Evolutionary conservation across 2,329 filamentous ascomycete species (phyloP).

Genomic region (Escovopsis sp.): DNA sequence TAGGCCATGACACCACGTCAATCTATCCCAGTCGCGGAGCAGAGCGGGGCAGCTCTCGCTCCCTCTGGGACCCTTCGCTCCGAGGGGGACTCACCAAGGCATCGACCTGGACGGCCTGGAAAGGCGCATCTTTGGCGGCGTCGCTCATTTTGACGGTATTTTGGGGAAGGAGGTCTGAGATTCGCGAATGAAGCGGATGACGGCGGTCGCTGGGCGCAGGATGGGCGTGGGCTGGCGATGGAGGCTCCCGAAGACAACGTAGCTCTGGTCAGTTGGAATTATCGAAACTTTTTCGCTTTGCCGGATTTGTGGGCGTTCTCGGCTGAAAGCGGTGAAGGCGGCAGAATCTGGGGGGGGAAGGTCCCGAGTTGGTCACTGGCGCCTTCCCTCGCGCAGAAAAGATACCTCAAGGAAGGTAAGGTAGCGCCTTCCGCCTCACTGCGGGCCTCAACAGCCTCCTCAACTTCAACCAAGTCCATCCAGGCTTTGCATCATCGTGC

Average conservation of each 20-base stretch:
- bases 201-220: constrained; percentile 3
- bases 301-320: constrained; percentile 31
- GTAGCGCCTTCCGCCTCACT: too few species aligned
- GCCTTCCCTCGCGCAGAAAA: too few species aligned
- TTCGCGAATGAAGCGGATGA: not conserved
- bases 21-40: constrained; percentile 10
- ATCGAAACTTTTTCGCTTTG: constrained; percentile 26
- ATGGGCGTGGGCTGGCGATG: constrained; percentile 7
- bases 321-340: constrained; percentile 23
- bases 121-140: constrained; percentile 48
- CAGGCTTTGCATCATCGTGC: too few species aligned
- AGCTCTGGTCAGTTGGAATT: constrained; percentile 15
- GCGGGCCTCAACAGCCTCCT: too few species aligned
- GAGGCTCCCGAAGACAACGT: constrained; percentile 11
- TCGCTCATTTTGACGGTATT: constrained; percentile 38
- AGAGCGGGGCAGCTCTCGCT: constrained; percentile 18
- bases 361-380: not conserved
- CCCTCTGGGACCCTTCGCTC: not conserved
- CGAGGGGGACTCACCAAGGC: constrained; percentile 54
- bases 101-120: constrained; percentile 86
- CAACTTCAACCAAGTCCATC: too few species aligned
- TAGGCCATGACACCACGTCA: constrained; percentile 6
- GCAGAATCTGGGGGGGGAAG: constrained; percentile 18
- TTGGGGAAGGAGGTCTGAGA: constrained; percentile 5
- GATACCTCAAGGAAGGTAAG: too few species aligned